phyloP scores from a whole-genome alignment of 2,329 filamentous ascomycete genomes.

The Ophiocordyceps polyrhachis-furcata region DNA sequence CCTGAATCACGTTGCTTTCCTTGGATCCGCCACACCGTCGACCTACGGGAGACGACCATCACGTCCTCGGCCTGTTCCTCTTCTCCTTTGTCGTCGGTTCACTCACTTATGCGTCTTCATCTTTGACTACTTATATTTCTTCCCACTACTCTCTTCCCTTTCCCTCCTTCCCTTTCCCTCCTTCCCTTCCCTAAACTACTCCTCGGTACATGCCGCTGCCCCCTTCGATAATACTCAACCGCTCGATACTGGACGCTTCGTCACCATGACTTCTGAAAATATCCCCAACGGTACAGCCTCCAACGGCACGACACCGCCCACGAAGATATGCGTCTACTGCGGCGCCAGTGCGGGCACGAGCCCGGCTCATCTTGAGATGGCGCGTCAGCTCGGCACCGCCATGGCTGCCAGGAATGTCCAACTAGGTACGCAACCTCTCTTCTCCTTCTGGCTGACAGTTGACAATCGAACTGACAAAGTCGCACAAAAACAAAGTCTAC shows the following conservation, averaged over 20 bases:
- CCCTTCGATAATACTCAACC: background rate
- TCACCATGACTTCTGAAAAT: background rate
- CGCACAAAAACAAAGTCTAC: slow-evolving; percentile 45
- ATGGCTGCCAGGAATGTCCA: slow-evolving; percentile 63
- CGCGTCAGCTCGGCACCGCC: slow-evolving; percentile 50
- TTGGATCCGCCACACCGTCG: background rate
- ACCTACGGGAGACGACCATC: background rate
- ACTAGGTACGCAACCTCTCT: slow-evolving; percentile 32
- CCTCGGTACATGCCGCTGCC: background rate
- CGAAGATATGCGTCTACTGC: slow-evolving; percentile 88
- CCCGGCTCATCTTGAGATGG: slow-evolving; percentile 59
- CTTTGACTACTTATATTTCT: background rate
- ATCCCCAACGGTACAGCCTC: slow-evolving; percentile 1
- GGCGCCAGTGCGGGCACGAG: slow-evolving; percentile 59
- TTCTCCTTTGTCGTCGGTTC: background rate
- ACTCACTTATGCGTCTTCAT: background rate
- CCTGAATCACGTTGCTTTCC: background rate
- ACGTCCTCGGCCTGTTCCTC: background rate
- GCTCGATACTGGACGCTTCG: background rate
- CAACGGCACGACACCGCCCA: slow-evolving; percentile 19
- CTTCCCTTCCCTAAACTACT: background rate
- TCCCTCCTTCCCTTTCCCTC: background rate
- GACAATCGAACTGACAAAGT: background rate
- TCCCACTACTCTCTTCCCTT: background rate
- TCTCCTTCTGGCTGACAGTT: background rate